Conservation (phyloP, 208 protist genomes). For the Leishmania gerbilli region DNA sequence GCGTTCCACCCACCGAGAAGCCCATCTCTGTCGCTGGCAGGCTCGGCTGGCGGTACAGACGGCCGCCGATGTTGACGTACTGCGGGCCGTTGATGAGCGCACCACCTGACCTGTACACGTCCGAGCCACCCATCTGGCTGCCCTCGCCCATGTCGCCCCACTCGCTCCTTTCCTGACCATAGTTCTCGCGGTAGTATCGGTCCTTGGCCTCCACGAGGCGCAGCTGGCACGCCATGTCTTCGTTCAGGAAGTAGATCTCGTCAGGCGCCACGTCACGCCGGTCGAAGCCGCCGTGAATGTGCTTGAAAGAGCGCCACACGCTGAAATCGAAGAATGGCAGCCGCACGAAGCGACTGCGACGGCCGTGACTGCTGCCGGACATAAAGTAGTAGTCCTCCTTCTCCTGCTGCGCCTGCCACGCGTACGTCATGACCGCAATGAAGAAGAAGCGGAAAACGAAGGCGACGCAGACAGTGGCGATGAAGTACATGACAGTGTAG, state of each 20-base stretch:
- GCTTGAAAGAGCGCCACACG: conserved; percentile 92
- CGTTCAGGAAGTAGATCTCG: conserved; percentile 88
- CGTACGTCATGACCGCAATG: conserved; percentile 85
- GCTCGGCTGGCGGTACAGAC: conserved; percentile 65
- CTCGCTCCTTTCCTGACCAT: conserved; percentile 20
- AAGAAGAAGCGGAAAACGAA: conserved; percentile 89
- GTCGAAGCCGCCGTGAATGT: conserved; percentile 89
- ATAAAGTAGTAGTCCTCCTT: conserved; percentile 56
- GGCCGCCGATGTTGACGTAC: conserved; percentile 83
- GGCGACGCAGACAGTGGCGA: conserved; percentile 69
- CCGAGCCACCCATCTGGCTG: conserved; percentile 12
- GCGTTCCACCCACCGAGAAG: conserved; percentile 14
- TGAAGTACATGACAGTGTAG: conserved; percentile 90
- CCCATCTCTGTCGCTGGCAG: conserved; percentile 33
- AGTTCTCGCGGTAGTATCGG: conserved; percentile 51
- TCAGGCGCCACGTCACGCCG: conserved; percentile 88
- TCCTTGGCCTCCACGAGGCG: conserved; percentile 80
- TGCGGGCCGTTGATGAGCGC: conserved; percentile 37
- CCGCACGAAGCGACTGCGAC: conserved; percentile 26
- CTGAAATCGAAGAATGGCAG: conserved; percentile 91
- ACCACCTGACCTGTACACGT: conserved; percentile 12
- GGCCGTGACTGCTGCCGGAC: conserved; percentile 36
- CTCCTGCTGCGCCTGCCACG: conserved; percentile 84
- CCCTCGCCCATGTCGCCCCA: conserved; percentile 16
- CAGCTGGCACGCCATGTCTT: conserved; percentile 87